A percentile compares a stretch with the other conserved stretches of the same genome.
These are phyloP conservation scores for Salmacisia buchloeana DNA, from an alignment of 1,284 basidiomycete species.

Conservation along the genomic window DNA sequence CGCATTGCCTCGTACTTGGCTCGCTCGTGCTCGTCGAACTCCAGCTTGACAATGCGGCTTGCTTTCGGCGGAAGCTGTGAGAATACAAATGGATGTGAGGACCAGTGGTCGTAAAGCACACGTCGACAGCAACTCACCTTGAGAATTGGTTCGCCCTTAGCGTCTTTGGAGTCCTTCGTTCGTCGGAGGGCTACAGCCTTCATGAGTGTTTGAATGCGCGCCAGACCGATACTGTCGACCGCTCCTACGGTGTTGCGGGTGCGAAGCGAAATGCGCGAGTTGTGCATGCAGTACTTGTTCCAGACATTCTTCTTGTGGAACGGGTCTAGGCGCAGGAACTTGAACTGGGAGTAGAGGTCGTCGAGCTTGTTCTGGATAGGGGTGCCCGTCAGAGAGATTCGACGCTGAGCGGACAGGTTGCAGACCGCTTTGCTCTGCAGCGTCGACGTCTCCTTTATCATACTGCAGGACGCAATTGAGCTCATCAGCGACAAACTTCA, in stretches of 20 bases:
- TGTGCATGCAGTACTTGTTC: constrained; percentile 70
- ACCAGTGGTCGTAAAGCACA: not conserved
- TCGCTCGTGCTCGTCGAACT: constrained; percentile 76
- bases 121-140: constrained; percentile 49
- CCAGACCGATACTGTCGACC: constrained; percentile 76
- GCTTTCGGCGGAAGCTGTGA: constrained; percentile 64
- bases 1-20: constrained; percentile 82
- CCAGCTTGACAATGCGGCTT: constrained; percentile 76
- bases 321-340: constrained; percentile 85
- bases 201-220: constrained; percentile 94
- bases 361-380: constrained; percentile 98
- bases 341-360: constrained; percentile 92
- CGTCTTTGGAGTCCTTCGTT: constrained; percentile 80
- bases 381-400: constrained; percentile 90
- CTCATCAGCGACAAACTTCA: constrained; percentile 13
- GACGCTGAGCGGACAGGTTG: constrained; percentile 84
- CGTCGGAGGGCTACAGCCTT: constrained; percentile 89
- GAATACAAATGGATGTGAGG: no score
- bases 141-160: constrained; percentile 77
- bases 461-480: constrained; percentile 48
- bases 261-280: not conserved
- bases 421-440: constrained; percentile 91
- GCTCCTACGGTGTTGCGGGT: constrained; percentile 7
- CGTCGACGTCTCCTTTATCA: constrained; percentile 90
- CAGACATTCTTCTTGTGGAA: constrained; percentile 88